Evolutionary conservation across 768 basidiomycete species (phyloP).

Genomic region (Mycena leptocephala): DNA sequence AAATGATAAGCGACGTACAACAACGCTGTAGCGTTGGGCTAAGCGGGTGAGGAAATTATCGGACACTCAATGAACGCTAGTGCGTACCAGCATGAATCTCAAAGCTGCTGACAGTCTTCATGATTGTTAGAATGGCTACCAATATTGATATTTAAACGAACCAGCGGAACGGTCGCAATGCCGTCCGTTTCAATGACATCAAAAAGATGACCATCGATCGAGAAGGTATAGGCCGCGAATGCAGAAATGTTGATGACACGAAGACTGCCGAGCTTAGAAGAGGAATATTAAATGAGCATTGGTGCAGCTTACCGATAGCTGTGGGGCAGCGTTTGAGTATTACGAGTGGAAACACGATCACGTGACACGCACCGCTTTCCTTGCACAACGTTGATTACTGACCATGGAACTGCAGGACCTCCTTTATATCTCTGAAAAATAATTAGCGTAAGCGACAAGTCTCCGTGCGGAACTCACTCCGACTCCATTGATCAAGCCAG

Average conservation of each 20-base stretch:
- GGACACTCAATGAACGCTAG: conserved; percentile 31
- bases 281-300: background rate
- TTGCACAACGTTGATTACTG: conserved; percentile 52
- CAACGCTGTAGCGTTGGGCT: conserved; percentile 29
- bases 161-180: conserved; percentile 43
- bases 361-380: conserved; percentile 42
- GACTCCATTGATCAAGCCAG: conserved; percentile 25
- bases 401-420: conserved; percentile 51
- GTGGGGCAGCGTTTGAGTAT: background rate
- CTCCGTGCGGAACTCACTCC: conserved; percentile 16
- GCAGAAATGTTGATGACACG: conserved; percentile 59
- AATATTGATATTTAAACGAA: background rate
- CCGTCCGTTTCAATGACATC: conserved; percentile 55
- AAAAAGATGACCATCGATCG: conserved; percentile 45
- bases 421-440: conserved; percentile 28
- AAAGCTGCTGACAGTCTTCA: conserved; percentile 47
- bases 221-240: conserved; percentile 44
- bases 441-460: no score
- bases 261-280: conserved; percentile 52
- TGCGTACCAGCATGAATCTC: conserved; percentile 50
- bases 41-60: conserved; percentile 34
- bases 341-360: no score
- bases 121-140: background rate
- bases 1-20: conserved; percentile 8
- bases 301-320: background rate